Evolutionary conservation across 2,329 filamentous ascomycete species (phyloP), one percentile per base, ranked within the genome.

Genomic region (Rhynchosporium secalis): DNA sequence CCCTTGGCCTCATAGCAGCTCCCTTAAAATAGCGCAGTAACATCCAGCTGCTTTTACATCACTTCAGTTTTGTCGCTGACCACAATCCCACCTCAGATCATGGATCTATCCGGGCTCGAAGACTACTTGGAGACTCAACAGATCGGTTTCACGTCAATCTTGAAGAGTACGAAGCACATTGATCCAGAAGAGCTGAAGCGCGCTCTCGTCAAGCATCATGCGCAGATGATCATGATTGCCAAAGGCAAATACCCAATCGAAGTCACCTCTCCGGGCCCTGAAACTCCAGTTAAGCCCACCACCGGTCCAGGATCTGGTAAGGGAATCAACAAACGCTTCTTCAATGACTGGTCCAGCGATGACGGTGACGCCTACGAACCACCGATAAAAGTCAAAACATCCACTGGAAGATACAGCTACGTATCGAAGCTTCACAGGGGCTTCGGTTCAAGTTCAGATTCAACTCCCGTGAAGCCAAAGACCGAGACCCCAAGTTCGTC

Each of bases 51-150:
- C 3, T 20, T 26, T 8, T 46, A 3, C n/a, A 20, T 43, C 13
- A 4, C 4, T 12, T 12, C 10, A 20, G n/a, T 20, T 4, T 10
- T 20, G n/a, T 9, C 10, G n/a, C 43, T 46, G 26, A 46, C 10
- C n/a, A 46, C 43, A 20, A 20, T n/a, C 3, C 41, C 12, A n/a
- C 13, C n/a, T 28, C 6, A 20, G 20, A 46, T 13, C 38, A 56
- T 56, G 54, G 40, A 56, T 46, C 54, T 56, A 38, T 13, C 33
- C 13, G 41, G 40, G 7, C 54, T 56, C 13, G 54, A 7, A 13
- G 28, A 56, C 54, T 56, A 31, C 29, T 28, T 46, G 10, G 26
- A 56, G 15, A 56, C 54, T 7, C 54, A 56, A 12, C 26, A 56
- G 54, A 56, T 46, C 40, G 28, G 8, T 12, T 56, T 56, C 54